Evolutionary conservation across 2,329 filamentous ascomycete genomes (phyloP).

Genomic region (Cordyceps tenuipes): DNA sequence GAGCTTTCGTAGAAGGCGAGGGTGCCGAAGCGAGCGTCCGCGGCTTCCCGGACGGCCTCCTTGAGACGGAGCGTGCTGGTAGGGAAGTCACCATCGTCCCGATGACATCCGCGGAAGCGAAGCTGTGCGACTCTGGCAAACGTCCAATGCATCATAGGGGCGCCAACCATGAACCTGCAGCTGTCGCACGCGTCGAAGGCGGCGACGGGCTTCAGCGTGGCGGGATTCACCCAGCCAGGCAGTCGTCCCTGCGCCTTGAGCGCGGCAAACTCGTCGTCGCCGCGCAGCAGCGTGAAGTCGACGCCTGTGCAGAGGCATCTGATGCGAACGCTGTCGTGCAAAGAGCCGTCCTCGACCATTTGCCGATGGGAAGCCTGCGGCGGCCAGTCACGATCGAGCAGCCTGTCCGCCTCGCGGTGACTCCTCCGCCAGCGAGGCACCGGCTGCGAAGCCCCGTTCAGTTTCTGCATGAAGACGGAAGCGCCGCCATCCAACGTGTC

Average conservation of each 20-base stretch:
- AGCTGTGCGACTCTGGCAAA: conserved; percentile 33
- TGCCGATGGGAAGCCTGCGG: conserved; percentile 10
- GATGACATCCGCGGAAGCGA: conserved; percentile 17
- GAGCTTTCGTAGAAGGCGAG: conserved; percentile 36
- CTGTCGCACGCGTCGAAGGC: conserved; percentile 39
- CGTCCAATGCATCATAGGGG: conserved; percentile 38
- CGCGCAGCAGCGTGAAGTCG: conserved; percentile 30
- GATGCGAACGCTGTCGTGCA: conserved; percentile 24
- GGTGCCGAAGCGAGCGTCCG: conserved; percentile 33
- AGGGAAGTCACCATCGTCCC: conserved; percentile 10
- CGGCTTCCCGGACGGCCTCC: conserved; percentile 21
- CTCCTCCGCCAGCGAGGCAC: conserved; percentile 21
- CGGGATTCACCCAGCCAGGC: conserved; percentile 35
- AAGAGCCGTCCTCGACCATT: conserved; percentile 13
- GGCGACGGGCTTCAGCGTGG: conserved; percentile 30
- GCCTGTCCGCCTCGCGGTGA: conserved; percentile 17
- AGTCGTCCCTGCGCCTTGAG: conserved; percentile 23
- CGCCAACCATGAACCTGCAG: conserved; percentile 34
- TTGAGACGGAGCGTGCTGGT: conserved; percentile 21
- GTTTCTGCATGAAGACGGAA: conserved; percentile 33
- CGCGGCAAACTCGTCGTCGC: conserved; percentile 20
- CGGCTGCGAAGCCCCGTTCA: conserved; percentile 22
- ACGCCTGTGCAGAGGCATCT: conserved; percentile 40
- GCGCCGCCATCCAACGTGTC: conserved; percentile 47
- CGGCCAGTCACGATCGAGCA: conserved; percentile 25